These are phyloP conservation scores for Hypoxylon sp. DNA, from an alignment of 2,329 filamentous ascomycete species.

Conservation along the genomic window DNA sequence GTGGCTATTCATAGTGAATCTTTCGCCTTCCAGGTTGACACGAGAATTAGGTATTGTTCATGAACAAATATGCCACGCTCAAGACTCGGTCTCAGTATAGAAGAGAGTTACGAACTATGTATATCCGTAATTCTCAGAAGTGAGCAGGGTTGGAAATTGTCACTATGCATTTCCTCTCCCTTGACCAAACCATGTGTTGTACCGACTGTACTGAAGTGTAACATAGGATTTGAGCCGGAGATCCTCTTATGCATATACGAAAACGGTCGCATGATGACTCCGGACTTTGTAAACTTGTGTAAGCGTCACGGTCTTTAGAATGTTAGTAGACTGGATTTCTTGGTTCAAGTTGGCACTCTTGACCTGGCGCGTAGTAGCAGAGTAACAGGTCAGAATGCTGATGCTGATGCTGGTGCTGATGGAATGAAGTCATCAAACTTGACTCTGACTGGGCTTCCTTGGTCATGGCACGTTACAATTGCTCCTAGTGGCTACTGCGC, in stretches of 20 bases:
- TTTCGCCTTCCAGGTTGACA: neutral
- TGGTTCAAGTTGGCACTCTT: neutral
- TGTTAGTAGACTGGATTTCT: neutral
- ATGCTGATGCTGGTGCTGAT: too few relatives aligned
- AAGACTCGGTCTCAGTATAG: neutral
- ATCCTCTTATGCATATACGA: neutral
- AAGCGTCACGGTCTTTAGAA: conserved; percentile 5
- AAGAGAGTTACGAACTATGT: neutral
- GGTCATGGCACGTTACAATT: conserved; percentile 4
- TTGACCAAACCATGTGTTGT: too few relatives aligned
- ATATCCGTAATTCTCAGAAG: neutral
- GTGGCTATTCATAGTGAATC: neutral
- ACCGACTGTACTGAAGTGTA: too few relatives aligned
- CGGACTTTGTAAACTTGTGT: neutral
- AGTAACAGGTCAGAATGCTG: neutral
- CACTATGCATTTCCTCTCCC: too few relatives aligned
- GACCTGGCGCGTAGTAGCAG: conserved; percentile 4
- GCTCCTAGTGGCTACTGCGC: conserved; percentile 6
- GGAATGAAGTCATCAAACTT: conserved; percentile 22
- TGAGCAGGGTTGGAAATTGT: too few relatives aligned
- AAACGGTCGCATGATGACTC: conserved; percentile 8
- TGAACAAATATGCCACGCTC: neutral
- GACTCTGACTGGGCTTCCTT: conserved; percentile 1
- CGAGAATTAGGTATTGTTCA: too few relatives aligned
- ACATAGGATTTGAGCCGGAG: too few relatives aligned